Percentiles rank a stretch among this genome's conserved stretches.
Evolutionary conservation across 1,284 basidiomycete species (phyloP).

Genomic region (Ceratobasidium sp.): DNA sequence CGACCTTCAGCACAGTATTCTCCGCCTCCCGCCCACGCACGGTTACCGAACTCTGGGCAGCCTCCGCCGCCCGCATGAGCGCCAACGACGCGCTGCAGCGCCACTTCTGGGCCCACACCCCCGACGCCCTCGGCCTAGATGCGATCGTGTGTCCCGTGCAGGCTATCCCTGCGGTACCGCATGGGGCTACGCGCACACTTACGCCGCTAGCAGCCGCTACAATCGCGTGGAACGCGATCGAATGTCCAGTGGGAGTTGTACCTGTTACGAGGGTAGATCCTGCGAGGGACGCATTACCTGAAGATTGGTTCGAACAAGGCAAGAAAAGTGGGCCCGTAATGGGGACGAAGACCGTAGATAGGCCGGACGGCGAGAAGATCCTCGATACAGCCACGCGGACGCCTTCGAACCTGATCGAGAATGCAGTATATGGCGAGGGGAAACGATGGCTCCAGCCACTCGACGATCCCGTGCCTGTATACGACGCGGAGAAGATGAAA

Average conservation of each 20-base stretch:
- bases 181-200: slow-evolving; percentile 70
- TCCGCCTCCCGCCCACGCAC: slow-evolving; percentile 65
- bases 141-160: slow-evolving; percentile 82
- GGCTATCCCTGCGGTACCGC: slow-evolving; percentile 77
- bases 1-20: slow-evolving; percentile 65
- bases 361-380: slow-evolving; percentile 46
- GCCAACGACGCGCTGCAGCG: slow-evolving; percentile 22
- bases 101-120: slow-evolving; percentile 13
- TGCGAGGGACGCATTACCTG: slow-evolving; percentile 69
- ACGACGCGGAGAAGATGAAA: slow-evolving; percentile 78
- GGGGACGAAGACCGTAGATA: slow-evolving; percentile 57
- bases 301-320: slow-evolving; percentile 62
- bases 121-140: slow-evolving; percentile 65
- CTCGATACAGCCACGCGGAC: neutral
- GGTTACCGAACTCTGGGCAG: slow-evolving; percentile 69
- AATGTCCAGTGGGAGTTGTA: slow-evolving; percentile 80
- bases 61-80: slow-evolving; percentile 61
- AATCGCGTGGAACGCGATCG: slow-evolving; percentile 79
- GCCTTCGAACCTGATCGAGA: slow-evolving; percentile 68
- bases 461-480: slow-evolving; percentile 61
- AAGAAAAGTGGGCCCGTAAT: slow-evolving; percentile 49
- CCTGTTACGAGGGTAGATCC: slow-evolving; percentile 86
- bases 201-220: slow-evolving; percentile 68
- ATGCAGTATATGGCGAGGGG: slow-evolving; percentile 64
- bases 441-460: slow-evolving; percentile 53